Base-by-base conservation (phyloP, 192 early-diverging fungal genomes). In the Mortierella hygrophila region DNA sequence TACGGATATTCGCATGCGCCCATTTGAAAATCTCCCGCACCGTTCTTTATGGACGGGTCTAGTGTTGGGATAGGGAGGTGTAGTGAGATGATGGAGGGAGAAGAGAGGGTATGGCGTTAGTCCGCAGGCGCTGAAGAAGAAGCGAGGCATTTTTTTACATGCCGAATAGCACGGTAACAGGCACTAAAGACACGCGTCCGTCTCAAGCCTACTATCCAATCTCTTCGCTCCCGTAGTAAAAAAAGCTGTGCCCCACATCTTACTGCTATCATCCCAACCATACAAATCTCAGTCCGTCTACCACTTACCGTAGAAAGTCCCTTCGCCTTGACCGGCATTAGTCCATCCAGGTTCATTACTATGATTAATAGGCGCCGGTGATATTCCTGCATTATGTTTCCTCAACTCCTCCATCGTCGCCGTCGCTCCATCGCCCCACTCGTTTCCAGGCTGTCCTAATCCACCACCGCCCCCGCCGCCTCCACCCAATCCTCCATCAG, bases 241-340 rank as follows among this genome's bases (percentile, higher is more conserved):
- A 46, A 52, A 16, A 52, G 49, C 49, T 52, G 49, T 20, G 49
- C 49, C 49, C 49, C 49, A 52, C 49, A 16, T 52, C 49, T 3
- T 40, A 40, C 38, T 40, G 38, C 38, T 40, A 52, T 21, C 49
- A 52, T 52, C 18, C 49, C 21, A 52, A 52, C 49, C 16, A 3
- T 52, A 52, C 49, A 52, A 52, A 20, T 16, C 16, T 52, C 2
- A 52, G 5, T 16, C 49, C 18, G 20, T 52, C 3, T 21, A 52
- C 18, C 47, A 21, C 74, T 63, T 87, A 90, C 91, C 89, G 70
- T 92, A 92, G 72, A 80, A 92, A 18, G 91, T 92, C 8, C 85
- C 91, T 52, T 92, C 89, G 37, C 91, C 91, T 73, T 82, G 57
- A 2, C 90, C 90, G 3, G 68, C 37, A 57, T 18, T 26, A 0